A percentile compares a stretch with the other conserved stretches of the same genome.
Evolutionary conservation across 805 yeast genomes (phyloP).

Genomic region (Metschnikowia dekortorum): DNA sequence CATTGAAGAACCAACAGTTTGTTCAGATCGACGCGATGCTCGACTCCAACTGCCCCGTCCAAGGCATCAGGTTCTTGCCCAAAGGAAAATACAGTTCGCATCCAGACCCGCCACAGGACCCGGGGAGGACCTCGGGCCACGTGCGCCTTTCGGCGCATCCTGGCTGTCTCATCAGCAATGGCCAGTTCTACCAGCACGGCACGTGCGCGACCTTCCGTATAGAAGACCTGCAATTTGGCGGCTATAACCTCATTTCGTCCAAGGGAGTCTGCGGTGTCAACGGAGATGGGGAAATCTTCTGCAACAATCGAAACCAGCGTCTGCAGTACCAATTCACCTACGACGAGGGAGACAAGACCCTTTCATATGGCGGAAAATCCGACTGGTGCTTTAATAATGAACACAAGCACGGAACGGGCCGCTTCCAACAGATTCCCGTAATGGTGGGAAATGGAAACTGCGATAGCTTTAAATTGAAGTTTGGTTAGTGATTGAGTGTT

Average conservation of each 20-base stretch:
- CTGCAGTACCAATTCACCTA: constrained; percentile 53
- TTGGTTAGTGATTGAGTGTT: background rate
- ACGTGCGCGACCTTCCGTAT: constrained; percentile 78
- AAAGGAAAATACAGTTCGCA: constrained; percentile 37
- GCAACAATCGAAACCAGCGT: constrained; percentile 11
- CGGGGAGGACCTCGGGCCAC: constrained; percentile 23
- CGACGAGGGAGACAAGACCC: constrained; percentile 38
- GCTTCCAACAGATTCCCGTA: constrained; percentile 46
- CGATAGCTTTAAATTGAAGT: constrained; percentile 10
- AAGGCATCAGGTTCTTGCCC: constrained; percentile 70
- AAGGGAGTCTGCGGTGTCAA: constrained; percentile 64
- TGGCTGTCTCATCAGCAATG: constrained; percentile 83
- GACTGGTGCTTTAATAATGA: constrained; percentile 58
- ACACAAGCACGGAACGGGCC: constrained; percentile 18
- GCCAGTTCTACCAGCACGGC: constrained; percentile 78
- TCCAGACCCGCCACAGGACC: constrained; percentile 13
- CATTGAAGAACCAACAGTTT: constrained; percentile 27
- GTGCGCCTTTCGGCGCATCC: constrained; percentile 46
- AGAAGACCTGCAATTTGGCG: constrained; percentile 59
- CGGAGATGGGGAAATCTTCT: constrained; percentile 11
- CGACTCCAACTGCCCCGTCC: constrained; percentile 59
- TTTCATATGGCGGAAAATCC: constrained; percentile 59
- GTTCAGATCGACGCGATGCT: constrained; percentile 56
- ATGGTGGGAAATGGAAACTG: constrained; percentile 33
- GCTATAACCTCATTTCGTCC: constrained; percentile 63